Evolutionary conservation across 2,329 filamentous ascomycete genomes (phyloP).

Genomic region (Talaromyces amestolkiae): DNA sequence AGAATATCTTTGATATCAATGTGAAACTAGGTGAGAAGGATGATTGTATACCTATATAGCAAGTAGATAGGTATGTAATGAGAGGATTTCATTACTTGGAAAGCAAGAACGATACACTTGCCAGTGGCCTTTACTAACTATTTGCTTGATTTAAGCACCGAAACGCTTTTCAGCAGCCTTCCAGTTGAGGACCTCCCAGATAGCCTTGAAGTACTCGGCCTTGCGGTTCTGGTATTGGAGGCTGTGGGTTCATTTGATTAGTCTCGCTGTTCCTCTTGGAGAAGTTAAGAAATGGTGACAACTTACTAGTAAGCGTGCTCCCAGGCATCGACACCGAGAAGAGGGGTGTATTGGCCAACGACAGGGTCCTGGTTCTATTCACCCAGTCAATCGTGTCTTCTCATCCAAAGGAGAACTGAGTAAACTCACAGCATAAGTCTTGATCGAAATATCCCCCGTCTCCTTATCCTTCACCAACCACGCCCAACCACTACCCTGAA

Average conservation of each 20-base stretch:
- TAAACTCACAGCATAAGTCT: constrained; percentile 60
- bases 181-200: constrained; percentile 97
- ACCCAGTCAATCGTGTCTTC: neutral
- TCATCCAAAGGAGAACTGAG: neutral
- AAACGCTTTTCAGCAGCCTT: constrained; percentile 80
- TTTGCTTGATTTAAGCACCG: constrained; percentile 20
- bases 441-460: constrained; percentile 57
- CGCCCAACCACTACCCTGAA: constrained; percentile 65
- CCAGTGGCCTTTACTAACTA: neutral
- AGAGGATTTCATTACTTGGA: neutral
- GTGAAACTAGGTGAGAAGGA: neutral
- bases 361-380: constrained; percentile 79
- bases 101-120: neutral
- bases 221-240: constrained; percentile 96
- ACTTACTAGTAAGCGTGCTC: constrained; percentile 87
- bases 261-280: neutral
- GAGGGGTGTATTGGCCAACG: constrained; percentile 73
- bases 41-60: neutral
- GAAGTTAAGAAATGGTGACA: neutral
- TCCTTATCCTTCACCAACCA: constrained; percentile 63
- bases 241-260: constrained; percentile 39
- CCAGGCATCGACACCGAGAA: constrained; percentile 91
- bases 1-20: neutral
- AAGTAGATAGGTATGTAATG: neutral
- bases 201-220: constrained; percentile 88